These are phyloP conservation scores for Dioscorea zingiberensis DNA, from an alignment of 106 monocot species.

Conservation along the genomic window DNA sequence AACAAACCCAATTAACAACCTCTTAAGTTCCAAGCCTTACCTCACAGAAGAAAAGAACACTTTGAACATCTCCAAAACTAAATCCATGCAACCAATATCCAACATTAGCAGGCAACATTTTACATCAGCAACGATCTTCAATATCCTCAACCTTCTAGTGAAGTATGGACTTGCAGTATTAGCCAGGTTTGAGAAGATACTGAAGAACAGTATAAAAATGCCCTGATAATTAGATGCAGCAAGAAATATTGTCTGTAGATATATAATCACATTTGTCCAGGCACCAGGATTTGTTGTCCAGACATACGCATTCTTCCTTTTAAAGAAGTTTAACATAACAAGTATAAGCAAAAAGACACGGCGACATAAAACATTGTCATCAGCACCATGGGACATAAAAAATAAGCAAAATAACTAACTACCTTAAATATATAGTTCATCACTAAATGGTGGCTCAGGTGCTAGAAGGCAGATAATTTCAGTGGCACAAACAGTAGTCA, in stretches of 20 bases:
- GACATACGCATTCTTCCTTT: not conserved
- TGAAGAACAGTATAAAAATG: conserved; percentile 68
- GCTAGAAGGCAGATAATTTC: conserved; percentile 82
- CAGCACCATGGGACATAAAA: not conserved
- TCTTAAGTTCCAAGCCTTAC: conserved; percentile 20
- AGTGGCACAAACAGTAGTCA: conserved; percentile 69
- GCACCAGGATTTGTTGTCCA: not conserved
- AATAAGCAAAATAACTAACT: not conserved
- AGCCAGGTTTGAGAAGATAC: conserved; percentile 54
- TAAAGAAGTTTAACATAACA: too few species aligned
- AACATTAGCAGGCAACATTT: conserved; percentile 73
- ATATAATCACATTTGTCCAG: not conserved
- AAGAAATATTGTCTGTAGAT: not conserved
- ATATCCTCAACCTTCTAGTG: conserved; percentile 68
- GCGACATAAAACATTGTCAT: too few species aligned
- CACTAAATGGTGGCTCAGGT: conserved; percentile 75
- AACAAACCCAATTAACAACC: not conserved
- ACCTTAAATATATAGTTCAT: conserved; percentile 79
- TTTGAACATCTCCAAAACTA: conserved; percentile 68
- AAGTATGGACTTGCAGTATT: conserved; percentile 69
- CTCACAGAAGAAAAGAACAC: conserved; percentile 67
- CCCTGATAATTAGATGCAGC: conserved; percentile 37
- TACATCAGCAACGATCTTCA: conserved; percentile 68
- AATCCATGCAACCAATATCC: conserved; percentile 63
- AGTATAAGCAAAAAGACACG: too few species aligned